Base-by-base conservation (phyloP, 805 yeast species). In the Candida dendrica region DNA sequence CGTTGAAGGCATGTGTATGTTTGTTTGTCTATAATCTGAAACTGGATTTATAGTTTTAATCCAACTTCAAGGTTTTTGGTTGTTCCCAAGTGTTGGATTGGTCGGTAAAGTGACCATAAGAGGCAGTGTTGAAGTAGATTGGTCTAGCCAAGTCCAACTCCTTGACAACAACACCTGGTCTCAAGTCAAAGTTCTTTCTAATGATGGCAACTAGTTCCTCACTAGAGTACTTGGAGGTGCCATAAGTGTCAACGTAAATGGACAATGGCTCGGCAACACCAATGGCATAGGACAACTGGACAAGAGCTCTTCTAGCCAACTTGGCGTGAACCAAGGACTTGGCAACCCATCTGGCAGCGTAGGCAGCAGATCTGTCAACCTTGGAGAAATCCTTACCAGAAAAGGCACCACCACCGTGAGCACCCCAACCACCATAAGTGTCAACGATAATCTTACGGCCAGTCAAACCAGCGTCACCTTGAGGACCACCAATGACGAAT, bases 341-440 rank as follows among this genome's bases (percentile, higher is more conserved):
- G 68, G 98, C 98, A 60, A 93, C 97, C 98, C 98, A 93, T 78
- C 98, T 89, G 60, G 98, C 98, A 63, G 98, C 97, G 68, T 93
- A 93, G 56, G 98, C 98, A 65, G 98, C 98, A 52, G 98, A 91
- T 77, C 98, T 87, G 72, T 93, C 98, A 63, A 93, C 98, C 80
- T 93, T 93, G 68, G 97, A 88, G 86, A 87, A 93, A 73, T 93
- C 98, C 79, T 93, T 93, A 72, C 98, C 98, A 52, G 96, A 85
- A 89, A 93, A 93, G 52, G 98, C 98, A 79, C 98, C 98, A 79
- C 98, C 98, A 74, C 98, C 98, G 79, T 93, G 98, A 63, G 98
- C 98, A 73, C 98, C 97, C 95, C 98, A 95, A 63, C 98, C 98
- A 77, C 98, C 98, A 75, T 93, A 93, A 53, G 98, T 95, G 72